Base-by-base conservation (phyloP, 1,284 basidiomycete species). In the Takashimella tepidaria region DNA sequence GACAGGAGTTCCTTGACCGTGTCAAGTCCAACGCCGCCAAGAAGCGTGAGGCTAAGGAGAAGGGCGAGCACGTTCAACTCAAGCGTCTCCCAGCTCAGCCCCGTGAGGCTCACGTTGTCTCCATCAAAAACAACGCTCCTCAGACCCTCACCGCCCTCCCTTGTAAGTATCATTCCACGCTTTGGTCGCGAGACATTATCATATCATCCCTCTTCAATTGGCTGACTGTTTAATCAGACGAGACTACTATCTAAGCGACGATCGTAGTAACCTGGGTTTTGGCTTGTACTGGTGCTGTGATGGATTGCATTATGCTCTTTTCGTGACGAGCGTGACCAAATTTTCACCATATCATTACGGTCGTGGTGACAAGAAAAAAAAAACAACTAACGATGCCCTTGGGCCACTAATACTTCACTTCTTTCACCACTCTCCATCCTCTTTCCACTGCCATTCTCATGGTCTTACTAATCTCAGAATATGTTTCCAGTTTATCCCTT, bases 1-100 rank as follows among this genome's bases (percentile, higher is more conserved):
- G 96, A 75, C 88, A 97, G 79, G 93, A 98, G 79, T 99, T 99
- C 82, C 79, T 98, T 72, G 88, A 92, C 80, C 84, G 95, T 70
- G 96, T 98, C 74, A 88, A 96, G 84, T 79, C 81, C 62, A 99
- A 98, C 82, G 88, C 90, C 64, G 83, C 82, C 42, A 84, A 84
- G 68, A 92, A 91, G 76, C 85, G 77, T 66, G 88, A 83, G 71
- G 91, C 92, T 51, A 90, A 88, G 83, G 86, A 81, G 74, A 89
- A 85, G 80, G 92, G 91, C 89, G 92, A 90, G 78, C 85, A 86
- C 60, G 79, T 93, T 56, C 80, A 83, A 74, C 81, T 98, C 71
- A 92, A 89, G 82, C 91, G 95, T 68, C 81, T 87, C 66, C 93
- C 91, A 60, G 83, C 79, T 52, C 86, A 84, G 61, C 95, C 96